phyloP scores from a whole-genome alignment of 768 basidiomycete genomes.

The Lentinus tigrinus region DNA sequence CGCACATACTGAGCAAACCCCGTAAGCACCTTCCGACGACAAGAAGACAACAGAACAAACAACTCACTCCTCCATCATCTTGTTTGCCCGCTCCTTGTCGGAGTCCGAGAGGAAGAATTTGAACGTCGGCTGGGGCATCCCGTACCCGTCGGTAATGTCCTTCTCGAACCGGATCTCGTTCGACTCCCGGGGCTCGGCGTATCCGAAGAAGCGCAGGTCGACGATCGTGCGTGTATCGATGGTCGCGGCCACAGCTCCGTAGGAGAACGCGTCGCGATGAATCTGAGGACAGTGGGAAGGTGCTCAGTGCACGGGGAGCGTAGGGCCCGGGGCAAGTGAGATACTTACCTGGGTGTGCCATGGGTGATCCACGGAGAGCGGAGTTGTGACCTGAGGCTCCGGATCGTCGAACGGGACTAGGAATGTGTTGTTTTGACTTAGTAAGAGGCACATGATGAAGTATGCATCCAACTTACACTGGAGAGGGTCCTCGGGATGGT shows the following conservation, averaged over 20 bases:
- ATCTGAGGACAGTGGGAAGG: slow-evolving; percentile 18
- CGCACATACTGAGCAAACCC: slow-evolving; percentile 16
- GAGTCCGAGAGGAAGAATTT: slow-evolving; percentile 17
- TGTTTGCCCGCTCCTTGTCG: slow-evolving; percentile 13
- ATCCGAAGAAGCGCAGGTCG: slow-evolving; percentile 32
- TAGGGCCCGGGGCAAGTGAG: neutral
- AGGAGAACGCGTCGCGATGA: slow-evolving; percentile 37
- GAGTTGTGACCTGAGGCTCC: slow-evolving; percentile 34
- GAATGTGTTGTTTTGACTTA: neutral
- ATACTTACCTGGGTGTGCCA: slow-evolving; percentile 29
- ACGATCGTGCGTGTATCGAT: slow-evolving; percentile 34
- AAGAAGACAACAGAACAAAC: neutral
- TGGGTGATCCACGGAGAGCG: slow-evolving; percentile 19
- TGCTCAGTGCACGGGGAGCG: neutral
- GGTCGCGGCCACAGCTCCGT: slow-evolving; percentile 31
- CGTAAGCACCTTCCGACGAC: neutral
- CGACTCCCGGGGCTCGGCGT: slow-evolving; percentile 11
- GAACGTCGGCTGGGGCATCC: slow-evolving; percentile 37
- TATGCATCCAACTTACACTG: no score
- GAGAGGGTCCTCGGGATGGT: slow-evolving; percentile 21
- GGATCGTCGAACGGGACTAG: slow-evolving; percentile 22
- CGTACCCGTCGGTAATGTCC: slow-evolving; percentile 27
- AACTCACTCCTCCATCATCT: slow-evolving; percentile 23
- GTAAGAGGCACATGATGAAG: no score
- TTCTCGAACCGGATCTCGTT: slow-evolving; percentile 22